phyloP scores from a whole-genome alignment of 2,329 filamentous ascomycete genomes.

The Pseudogymnoascus sp. region DNA sequence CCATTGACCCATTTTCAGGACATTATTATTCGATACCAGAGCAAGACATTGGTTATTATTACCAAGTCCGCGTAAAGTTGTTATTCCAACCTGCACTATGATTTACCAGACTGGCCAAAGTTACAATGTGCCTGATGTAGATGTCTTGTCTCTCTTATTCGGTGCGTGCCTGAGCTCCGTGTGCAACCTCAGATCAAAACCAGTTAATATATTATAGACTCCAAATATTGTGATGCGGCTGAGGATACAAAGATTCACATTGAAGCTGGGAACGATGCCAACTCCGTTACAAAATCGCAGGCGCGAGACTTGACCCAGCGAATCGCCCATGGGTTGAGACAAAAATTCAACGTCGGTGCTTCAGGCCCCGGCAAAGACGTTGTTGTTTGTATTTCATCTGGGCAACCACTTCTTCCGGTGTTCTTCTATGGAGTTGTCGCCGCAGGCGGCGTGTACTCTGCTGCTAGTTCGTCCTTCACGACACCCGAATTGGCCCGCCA shows the following conservation, averaged over 20 bases:
- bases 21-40: not conserved
- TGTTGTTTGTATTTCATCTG: constrained; percentile 49
- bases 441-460: constrained; percentile 71
- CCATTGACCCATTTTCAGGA: not conserved
- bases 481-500: constrained; percentile 68
- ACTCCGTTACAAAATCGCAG: constrained; percentile 44
- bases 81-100: constrained; percentile 1
- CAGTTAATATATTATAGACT: constrained; percentile 28
- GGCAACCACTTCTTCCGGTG: constrained; percentile 51
- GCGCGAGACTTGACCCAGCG: constrained; percentile 42
- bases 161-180: constrained; percentile 10
- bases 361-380: constrained; percentile 43
- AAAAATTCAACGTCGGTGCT: constrained; percentile 43
- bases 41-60: not conserved
- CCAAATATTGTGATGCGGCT: constrained; percentile 27
- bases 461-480: constrained; percentile 64
- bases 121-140: constrained; percentile 15
- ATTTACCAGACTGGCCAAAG: constrained; percentile 14
- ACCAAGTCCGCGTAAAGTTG: not conserved
- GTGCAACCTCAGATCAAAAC: not conserved
- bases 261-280: constrained; percentile 48
- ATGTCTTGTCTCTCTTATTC: constrained; percentile 16
- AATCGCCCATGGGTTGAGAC: constrained; percentile 49
- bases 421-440: constrained; percentile 67
- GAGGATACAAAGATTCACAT: constrained; percentile 48